Conservation (phyloP, 257 asterid species). For the Solanum rostratum region DNA sequence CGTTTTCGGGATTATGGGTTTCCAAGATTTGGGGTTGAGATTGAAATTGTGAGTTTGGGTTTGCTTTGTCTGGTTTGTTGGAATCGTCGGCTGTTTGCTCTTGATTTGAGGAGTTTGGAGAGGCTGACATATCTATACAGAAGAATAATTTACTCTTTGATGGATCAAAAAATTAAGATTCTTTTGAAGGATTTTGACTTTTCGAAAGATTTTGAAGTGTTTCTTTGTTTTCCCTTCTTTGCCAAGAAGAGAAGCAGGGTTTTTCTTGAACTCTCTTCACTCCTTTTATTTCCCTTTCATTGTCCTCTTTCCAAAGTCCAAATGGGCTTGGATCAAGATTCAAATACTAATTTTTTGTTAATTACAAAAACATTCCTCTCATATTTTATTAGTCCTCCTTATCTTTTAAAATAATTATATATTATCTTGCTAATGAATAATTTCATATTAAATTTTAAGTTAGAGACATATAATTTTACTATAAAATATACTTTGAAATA, state of each 20-base stretch:
- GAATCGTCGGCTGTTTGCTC: not conserved
- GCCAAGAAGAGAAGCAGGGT: not conserved
- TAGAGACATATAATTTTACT: no score
- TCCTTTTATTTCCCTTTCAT: not conserved
- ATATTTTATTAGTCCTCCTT: no score
- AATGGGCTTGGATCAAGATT: not conserved
- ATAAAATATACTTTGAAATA: no score
- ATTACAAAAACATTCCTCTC: no score
- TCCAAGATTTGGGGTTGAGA: conserved; percentile 10
- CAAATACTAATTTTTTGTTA: not conserved
- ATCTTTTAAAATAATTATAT: no score
- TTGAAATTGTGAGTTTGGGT: not conserved
- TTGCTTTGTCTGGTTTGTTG: not conserved
- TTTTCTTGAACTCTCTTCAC: not conserved
- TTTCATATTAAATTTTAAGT: no score
- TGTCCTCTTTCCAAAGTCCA: not conserved
- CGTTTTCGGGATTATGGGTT: not conserved
- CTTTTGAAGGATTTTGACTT: not conserved
- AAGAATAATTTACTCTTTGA: not conserved
- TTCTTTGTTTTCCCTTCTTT: not conserved
- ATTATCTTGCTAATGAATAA: no score
- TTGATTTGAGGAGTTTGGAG: not conserved
- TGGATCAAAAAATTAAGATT: not conserved
- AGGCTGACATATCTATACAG: not conserved
- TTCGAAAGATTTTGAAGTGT: not conserved